Evolutionary conservation across 805 yeast genomes (phyloP), one percentile per base, ranked within the genome.

Genomic region (Starmerella bacillaris): DNA sequence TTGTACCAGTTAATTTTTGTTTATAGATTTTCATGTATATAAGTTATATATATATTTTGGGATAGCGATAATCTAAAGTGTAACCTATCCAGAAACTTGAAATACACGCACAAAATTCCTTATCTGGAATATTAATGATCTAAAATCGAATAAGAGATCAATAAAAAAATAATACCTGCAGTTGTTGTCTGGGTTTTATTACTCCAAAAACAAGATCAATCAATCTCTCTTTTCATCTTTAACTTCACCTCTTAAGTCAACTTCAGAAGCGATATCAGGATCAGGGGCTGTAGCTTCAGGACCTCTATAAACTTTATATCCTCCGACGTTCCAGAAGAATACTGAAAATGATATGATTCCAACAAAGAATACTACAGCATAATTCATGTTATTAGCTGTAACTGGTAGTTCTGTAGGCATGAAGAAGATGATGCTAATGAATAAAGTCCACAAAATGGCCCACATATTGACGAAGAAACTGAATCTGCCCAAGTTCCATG

Each of bases 401-500:
- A 49, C 53, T 3, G 53, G 53, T 24, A 42, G 38, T 17, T 31
- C 34, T 3, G 50, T 44, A 6, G 53, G 53, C 46, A 49, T 32
- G 38, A 48, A 48, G 45, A 49, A 49, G 14, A 49, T 38, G 15
- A 49, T 30, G 12, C 45, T 39, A 14, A 45, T 48, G 31, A 49
- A 49, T 3, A 27, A 2, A 3, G 50, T 46, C 53, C 51, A 49
- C 9, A 41, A 16, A 16, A 43, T 32, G 3, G 48, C 45, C 41
- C 42, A 46, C 33, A 37, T 12, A 27, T 45, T 47, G 16, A 45
- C 37, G 6, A 37, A 5, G 12, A 29, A 14, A 16, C 45, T 33
- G 44, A 52, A 63, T 33, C 48, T 53, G 15, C 82, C 82, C 41
- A 75, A 58, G 51, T 65, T 59, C 74, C 78, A 73, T 4, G 80